phyloP scores from a whole-genome alignment of 78 protist species.

The Paulinella micropora region DNA sequence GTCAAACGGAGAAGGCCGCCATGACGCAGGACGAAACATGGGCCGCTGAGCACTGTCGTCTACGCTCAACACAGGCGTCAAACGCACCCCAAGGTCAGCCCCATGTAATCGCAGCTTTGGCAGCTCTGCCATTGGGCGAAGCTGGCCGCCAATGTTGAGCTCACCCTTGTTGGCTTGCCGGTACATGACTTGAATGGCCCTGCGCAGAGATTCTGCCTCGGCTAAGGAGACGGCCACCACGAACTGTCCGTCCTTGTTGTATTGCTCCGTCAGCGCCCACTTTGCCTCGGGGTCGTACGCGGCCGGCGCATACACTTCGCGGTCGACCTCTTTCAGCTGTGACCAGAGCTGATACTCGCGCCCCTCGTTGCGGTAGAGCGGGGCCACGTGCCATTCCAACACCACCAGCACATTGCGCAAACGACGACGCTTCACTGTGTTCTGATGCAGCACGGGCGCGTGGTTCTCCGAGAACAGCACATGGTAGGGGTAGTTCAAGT shows the following conservation, averaged over 20 bases:
- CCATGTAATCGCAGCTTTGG: too few relatives aligned
- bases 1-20: too few relatives aligned
- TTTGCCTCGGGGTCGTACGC: not conserved
- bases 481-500: not conserved
- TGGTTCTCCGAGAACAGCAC: not conserved
- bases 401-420: not conserved
- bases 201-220: conserved; percentile 52
- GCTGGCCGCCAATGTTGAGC: too few relatives aligned
- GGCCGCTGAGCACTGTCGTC: too few relatives aligned
- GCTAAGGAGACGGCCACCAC: conserved; percentile 36
- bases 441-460: not conserved
- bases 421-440: not conserved
- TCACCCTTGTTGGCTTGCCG: too few relatives aligned
- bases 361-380: not conserved
- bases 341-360: too few relatives aligned
- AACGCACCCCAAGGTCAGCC: too few relatives aligned
- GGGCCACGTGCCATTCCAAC: not conserved
- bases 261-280: not conserved
- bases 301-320: too few relatives aligned
- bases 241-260: not conserved
- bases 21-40: too few relatives aligned
- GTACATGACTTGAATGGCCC: conserved; percentile 31
- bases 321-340: not conserved
- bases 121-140: too few relatives aligned
- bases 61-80: too few relatives aligned